Percentiles rank a stretch among this genome's conserved stretches.
phyloP scores from a whole-genome alignment of 1,284 basidiomycete genomes.

The Trametes pubescens region DNA sequence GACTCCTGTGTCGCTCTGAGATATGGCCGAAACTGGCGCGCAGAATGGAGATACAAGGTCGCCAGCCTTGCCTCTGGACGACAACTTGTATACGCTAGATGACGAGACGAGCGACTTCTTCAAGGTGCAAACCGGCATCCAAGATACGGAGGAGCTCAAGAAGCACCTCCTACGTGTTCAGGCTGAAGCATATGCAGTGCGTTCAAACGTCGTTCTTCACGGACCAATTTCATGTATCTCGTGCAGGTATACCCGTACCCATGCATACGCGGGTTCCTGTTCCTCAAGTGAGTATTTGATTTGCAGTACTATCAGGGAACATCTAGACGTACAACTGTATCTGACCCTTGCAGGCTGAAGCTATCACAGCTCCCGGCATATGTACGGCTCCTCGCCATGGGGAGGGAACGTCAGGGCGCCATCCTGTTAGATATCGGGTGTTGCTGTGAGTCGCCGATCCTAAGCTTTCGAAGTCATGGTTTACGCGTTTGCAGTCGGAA shows the following conservation, averaged over 20 bases:
- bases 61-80: slow-evolving; percentile 23
- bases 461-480: not conserved
- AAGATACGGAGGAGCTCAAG: slow-evolving; percentile 50
- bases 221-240: not conserved
- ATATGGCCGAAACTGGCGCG: not conserved
- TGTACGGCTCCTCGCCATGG: slow-evolving; percentile 44
- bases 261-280: slow-evolving; percentile 32
- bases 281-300: slow-evolving; percentile 22
- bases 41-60: not conserved
- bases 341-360: slow-evolving; percentile 21
- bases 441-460: slow-evolving; percentile 50
- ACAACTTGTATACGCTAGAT: slow-evolving; percentile 33
- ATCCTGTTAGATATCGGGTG: slow-evolving; percentile 56
- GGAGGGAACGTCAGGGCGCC: slow-evolving; percentile 47
- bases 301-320: not conserved
- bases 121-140: slow-evolving; percentile 50
- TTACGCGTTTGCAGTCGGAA: slow-evolving; percentile 46
- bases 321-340: not conserved
- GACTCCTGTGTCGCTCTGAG: not conserved
- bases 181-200: slow-evolving; percentile 52
- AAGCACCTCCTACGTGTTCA: slow-evolving; percentile 55
- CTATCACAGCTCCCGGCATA: slow-evolving; percentile 26
- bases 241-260: slow-evolving; percentile 27
- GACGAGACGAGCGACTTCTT: slow-evolving; percentile 48
- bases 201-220: not conserved